Percentiles rank a stretch among this genome's conserved stretches.
Evolutionary conservation across 495 filamentous ascomycete genomes (phyloP).

Genomic region (Lasiosphaeria ovina): DNA sequence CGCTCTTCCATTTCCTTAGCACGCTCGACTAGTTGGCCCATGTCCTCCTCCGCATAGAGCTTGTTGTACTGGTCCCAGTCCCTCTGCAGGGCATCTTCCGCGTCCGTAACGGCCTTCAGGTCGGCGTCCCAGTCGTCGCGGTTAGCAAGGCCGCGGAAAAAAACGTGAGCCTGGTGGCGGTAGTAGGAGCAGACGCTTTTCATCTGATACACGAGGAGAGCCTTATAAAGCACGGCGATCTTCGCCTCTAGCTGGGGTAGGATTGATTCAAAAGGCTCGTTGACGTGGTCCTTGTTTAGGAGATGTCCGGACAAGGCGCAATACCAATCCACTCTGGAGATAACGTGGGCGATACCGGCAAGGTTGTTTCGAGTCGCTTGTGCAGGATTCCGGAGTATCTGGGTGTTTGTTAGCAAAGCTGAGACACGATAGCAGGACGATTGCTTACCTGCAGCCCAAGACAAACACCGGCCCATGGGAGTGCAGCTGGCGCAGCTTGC

Average conservation of each 20-base stretch:
- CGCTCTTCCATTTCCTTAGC: conserved; percentile 3
- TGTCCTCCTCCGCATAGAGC: conserved; percentile 7
- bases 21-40: conserved; percentile 12
- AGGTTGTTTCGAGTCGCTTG: conserved; percentile 29
- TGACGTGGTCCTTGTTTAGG: conserved; percentile 18
- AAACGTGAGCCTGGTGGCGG: conserved; percentile 22
- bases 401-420: conserved; percentile 7
- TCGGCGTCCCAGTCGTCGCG: conserved; percentile 27
- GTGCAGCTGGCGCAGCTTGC: conserved; percentile 23
- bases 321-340: conserved; percentile 38
- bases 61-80: conserved; percentile 14
- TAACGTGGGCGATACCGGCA: conserved; percentile 30
- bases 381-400: conserved; percentile 27
- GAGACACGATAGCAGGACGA: conserved; percentile 3
- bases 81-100: conserved; percentile 23
- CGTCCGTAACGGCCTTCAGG: conserved; percentile 22
- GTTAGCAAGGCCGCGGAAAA: conserved; percentile 22
- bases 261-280: background rate
- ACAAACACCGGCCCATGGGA: conserved; percentile 27
- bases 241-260: conserved; percentile 13
- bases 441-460: conserved; percentile 22
- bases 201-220: conserved; percentile 33
- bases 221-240: conserved; percentile 29
- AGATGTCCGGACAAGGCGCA: conserved; percentile 29
- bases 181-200: conserved; percentile 38